Evolutionary conservation across 2,329 filamentous ascomycete genomes (phyloP), one percentile per base, ranked within the genome.

Genomic region (Allantophomopsis lycopodina): DNA sequence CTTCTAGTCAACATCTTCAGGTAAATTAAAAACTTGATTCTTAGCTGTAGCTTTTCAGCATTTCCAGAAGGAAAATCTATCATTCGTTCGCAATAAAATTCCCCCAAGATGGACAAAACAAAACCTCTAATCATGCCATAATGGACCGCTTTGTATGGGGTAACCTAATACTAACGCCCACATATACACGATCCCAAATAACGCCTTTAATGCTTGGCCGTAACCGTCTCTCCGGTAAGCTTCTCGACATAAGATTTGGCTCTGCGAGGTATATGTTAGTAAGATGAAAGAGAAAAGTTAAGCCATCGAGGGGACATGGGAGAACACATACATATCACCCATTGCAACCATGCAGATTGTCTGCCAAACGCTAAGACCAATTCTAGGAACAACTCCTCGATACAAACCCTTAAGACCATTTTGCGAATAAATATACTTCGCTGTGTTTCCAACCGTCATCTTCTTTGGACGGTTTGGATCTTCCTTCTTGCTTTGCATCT

Each of bases 301-400:
- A 33, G 17, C 5, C 16, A 20, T 33, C 16, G 30, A 44, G 41
- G n/a, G n/a, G 10, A 28, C 23, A 6, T 32, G 28, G 35, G 37
- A n/a, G 38, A 43, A 39, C 51, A 76, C 86, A 71, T 67, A 93
- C 87, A 94, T 88, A 68, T 96, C 91, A 66, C 91, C 91, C 63
- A 96, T 73, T 57, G 89, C 91, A 65, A 98, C 91, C 91, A 98
- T 98, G 74, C 91, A 98, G 57, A 98, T 83, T 46, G 91, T 98
- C 74, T 98, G 91, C 91, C 91, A 98, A 68, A 98, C 76, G 59
- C 91, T 82, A 48, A 98, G 79, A 52, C 88, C 88, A 60, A 98
- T 88, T 61, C 91, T 81, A 54, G 91, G 91, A 51, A 86, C 73
- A 48, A 98, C 89, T 58, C 91, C 91, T 58, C 91, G 85, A 73